These are phyloP conservation scores for Oldenlandia corymbosa DNA, from an alignment of 257 asterid genomes.

Conservation along the genomic window DNA sequence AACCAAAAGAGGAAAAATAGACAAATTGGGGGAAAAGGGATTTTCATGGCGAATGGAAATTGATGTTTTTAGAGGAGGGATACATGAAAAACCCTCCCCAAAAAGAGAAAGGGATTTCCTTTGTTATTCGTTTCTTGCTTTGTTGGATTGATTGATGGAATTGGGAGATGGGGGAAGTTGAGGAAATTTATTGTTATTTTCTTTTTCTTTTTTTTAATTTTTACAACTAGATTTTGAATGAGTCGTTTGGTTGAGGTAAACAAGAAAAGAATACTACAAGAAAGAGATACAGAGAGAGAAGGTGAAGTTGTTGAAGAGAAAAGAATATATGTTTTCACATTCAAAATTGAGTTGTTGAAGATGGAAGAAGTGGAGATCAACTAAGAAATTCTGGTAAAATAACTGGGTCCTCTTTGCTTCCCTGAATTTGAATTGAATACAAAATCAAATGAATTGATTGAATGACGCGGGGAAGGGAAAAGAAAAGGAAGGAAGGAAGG, in stretches of 20 bases:
- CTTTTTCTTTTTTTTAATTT: too few species aligned
- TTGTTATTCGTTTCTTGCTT: neutral
- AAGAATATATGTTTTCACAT: conserved; percentile 19
- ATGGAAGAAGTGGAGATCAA: conserved; percentile 2
- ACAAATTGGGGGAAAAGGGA: conserved; percentile 21
- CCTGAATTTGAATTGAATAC: too few species aligned
- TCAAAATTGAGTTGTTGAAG: too few species aligned
- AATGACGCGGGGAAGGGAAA: too few species aligned
- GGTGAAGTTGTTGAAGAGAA: conserved; percentile 35
- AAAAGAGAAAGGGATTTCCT: too few species aligned
- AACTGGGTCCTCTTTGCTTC: too few species aligned
- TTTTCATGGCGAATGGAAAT: conserved; percentile 16
- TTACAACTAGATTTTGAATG: conserved; percentile 21
- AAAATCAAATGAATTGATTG: too few species aligned
- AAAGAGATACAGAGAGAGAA: neutral
- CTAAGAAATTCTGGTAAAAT: neutral
- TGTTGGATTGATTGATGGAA: neutral
- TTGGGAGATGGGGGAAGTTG: neutral
- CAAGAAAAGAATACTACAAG: conserved; percentile 24
- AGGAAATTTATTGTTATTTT: neutral
- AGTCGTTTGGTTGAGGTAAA: conserved; percentile 25
- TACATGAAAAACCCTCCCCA: conserved; percentile 1
- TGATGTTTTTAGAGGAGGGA: neutral
- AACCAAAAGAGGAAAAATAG: conserved; percentile 30
- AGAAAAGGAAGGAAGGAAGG: too few species aligned